Evolutionary conservation across 805 yeast genomes (phyloP).

Genomic region (Wickerhamomyces ciferrii): DNA sequence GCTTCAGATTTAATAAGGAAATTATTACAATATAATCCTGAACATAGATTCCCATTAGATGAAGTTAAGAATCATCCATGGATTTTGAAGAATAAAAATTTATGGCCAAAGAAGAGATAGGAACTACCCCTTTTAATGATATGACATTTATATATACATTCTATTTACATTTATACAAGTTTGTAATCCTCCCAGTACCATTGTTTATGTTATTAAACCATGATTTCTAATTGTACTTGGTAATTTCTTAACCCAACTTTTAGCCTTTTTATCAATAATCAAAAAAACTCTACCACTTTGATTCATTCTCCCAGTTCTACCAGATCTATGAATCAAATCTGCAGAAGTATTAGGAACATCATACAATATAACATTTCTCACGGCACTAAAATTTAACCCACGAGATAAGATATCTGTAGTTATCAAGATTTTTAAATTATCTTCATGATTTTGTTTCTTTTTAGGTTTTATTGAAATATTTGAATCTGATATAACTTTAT

Average conservation of each 20-base stretch:
- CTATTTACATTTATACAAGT: neutral
- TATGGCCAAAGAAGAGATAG: conserved; percentile 43
- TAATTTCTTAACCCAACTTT: conserved; percentile 78
- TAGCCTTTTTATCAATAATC: conserved; percentile 62
- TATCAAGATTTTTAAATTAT: conserved; percentile 59
- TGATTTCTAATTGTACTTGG: conserved; percentile 53
- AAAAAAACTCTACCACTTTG: conserved; percentile 84
- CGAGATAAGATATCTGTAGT: conserved; percentile 89
- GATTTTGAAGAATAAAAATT: conserved; percentile 60
- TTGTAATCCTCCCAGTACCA: neutral
- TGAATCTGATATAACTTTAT: conserved; percentile 25
- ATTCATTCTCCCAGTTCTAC: conserved; percentile 92
- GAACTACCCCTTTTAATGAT: too few relatives aligned
- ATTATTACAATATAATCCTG: conserved; percentile 66
- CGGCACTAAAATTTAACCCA: conserved; percentile 80
- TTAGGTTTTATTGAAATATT: conserved; percentile 22
- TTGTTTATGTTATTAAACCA: neutral
- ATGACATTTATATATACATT: neutral
- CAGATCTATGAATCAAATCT: conserved; percentile 86
- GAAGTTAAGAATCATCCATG: conserved; percentile 78
- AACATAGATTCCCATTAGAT: conserved; percentile 51
- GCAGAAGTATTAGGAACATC: conserved; percentile 84
- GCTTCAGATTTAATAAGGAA: conserved; percentile 70
- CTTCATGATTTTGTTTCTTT: conserved; percentile 18
- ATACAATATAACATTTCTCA: conserved; percentile 75